Evolutionary conservation across 163 green algal species (phyloP).

Genomic region (Picocystis sp.): DNA sequence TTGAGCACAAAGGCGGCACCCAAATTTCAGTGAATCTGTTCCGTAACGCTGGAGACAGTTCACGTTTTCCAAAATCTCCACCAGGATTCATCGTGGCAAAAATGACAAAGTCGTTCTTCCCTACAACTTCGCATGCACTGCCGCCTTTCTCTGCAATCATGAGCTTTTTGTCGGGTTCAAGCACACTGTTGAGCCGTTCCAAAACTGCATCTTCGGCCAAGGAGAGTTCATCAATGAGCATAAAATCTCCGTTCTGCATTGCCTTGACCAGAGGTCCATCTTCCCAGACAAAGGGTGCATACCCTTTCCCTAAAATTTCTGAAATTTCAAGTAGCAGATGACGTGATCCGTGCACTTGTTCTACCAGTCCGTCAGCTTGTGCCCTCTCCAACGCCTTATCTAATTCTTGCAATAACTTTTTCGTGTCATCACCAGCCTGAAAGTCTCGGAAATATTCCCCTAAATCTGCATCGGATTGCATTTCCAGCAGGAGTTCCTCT

Average conservation of each 20-base stretch:
- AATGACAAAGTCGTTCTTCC: conserved; percentile 66
- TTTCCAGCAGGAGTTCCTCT: no score
- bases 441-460: no score
- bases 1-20: conserved; percentile 65
- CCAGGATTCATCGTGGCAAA: conserved; percentile 97
- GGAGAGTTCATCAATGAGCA: conserved; percentile 95
- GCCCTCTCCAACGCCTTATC: neutral
- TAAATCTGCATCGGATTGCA: no score
- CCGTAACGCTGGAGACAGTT: conserved; percentile 85
- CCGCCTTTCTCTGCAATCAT: conserved; percentile 86
- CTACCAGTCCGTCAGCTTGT: no score
- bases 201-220: conserved; percentile 94
- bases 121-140: conserved; percentile 49
- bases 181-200: conserved; percentile 83
- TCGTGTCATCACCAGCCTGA: neutral
- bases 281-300: conserved; percentile 82
- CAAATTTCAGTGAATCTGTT: conserved; percentile 87
- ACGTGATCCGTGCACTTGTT: no score
- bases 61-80: conserved; percentile 98
- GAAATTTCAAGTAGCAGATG: conserved; percentile 5
- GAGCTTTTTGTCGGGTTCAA: conserved; percentile 24
- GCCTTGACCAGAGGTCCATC: conserved; percentile 90
- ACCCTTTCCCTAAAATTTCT: conserved; percentile 25
- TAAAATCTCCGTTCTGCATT: conserved; percentile 78
- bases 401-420: conserved; percentile 1